Evolutionary conservation across 2,329 filamentous ascomycete genomes (phyloP), one percentile per base, ranked within the genome.

Genomic region (Penicillium thymicola): DNA sequence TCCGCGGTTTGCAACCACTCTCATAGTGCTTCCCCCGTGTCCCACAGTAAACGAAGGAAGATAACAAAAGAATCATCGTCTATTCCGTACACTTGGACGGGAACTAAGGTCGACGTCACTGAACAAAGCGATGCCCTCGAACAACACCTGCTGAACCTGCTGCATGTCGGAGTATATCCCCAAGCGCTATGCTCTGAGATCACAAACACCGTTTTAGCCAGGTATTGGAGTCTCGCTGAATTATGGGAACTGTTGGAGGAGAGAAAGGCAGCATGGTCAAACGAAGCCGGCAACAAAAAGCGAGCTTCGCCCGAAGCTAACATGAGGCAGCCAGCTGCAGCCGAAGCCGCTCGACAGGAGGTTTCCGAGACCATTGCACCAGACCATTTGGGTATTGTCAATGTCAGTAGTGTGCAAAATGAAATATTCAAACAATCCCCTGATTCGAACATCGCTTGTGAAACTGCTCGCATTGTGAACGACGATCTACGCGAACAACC

Each of bases 221-320:
- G 45, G 10, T 64, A 67, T 38, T 66, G 59, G 60, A 63, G 52
- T 40, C 50, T 71, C 6, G 56, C 68, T 8, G 62, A 70, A n/a
- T 54, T 72, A 34, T 63, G 64, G 51, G 6, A 6, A 2, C 37
- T 67, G 11, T 44, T 69, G 36, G 41, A 63, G 11, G 51, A 58
- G 32, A 62, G 65, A 45, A 62, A 58, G 25, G 25, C n/a, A 25
- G 46, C 36, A 8, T 64, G 64, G 63, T 32, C 46, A 16, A 18
- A 27, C 16, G 25, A 56, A 23, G 23, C 44, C 8, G 30, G 6
- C 21, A 53, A 25, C 9, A 27, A 48, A 18, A 30, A 27, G 21
- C 25, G 18, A 10, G 2, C 1, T 23, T 53, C 51, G 13, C 13
- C 18, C 23, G 18, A 18, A 40, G 5, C 43, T 11, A 48, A 47